These are phyloP conservation scores for Nicotiana rustica DNA, from an alignment of 305 asterid species.

Conservation along the genomic window DNA sequence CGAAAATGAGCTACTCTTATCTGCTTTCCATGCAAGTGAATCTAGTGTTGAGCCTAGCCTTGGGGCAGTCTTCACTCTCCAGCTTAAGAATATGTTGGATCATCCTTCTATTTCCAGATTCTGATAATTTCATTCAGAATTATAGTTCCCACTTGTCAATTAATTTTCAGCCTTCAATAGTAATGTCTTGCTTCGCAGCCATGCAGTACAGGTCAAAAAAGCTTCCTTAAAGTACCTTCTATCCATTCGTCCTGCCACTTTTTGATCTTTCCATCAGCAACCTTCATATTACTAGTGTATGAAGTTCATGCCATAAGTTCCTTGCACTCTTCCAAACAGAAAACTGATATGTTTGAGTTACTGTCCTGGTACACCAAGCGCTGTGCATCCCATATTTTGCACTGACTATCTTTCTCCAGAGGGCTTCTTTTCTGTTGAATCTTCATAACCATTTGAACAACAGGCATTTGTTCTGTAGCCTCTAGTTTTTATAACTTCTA, in stretches of 20 bases:
- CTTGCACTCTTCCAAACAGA: background rate
- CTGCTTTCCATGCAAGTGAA: background rate
- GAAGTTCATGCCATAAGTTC: conserved; percentile 5
- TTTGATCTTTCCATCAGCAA: conserved; percentile 4
- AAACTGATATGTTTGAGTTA: background rate
- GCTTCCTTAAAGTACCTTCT: background rate
- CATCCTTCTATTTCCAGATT: background rate
- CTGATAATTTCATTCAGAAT: background rate
- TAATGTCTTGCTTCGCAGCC: background rate
- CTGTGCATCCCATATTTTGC: background rate
- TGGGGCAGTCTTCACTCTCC: conserved; percentile 10
- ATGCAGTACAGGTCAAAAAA: background rate
- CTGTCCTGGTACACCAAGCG: background rate
- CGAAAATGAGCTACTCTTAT: background rate
- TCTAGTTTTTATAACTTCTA: background rate
- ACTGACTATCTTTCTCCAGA: background rate
- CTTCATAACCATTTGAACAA: background rate
- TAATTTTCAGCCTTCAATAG: background rate
- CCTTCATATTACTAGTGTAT: background rate
- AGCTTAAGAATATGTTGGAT: background rate
- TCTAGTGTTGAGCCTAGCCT: conserved; percentile 14
- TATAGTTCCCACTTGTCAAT: background rate
- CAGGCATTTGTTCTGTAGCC: background rate
- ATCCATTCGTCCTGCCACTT: background rate
- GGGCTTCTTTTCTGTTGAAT: conserved; percentile 1